Percentiles rank a stretch among this genome's conserved stretches.
Evolutionary conservation across 169 alveolate species (phyloP).

Genomic region (Eimeria maxima): DNA sequence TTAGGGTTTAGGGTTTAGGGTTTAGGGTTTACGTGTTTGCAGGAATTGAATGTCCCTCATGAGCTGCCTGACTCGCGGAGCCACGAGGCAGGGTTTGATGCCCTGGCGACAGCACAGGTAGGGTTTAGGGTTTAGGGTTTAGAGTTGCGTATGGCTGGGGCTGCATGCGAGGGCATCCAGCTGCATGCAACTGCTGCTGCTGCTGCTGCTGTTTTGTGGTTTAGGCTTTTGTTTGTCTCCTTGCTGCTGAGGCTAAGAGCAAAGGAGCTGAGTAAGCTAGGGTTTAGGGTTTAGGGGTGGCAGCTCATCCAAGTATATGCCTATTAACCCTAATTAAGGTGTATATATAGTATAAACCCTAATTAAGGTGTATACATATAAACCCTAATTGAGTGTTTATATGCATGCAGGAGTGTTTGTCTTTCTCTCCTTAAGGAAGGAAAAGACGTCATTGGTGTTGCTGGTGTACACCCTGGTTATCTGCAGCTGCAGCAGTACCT

Average conservation of each 20-base stretch:
- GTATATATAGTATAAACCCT: too few relatives aligned
- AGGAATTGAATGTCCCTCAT: constrained; percentile 66
- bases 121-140: background rate
- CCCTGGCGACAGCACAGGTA: constrained; percentile 88
- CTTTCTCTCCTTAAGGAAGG: background rate
- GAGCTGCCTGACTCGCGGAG: constrained; percentile 68
- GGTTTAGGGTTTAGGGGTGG: background rate
- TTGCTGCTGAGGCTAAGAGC: background rate
- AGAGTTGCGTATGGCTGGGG: too few relatives aligned
- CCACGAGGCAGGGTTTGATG: constrained; percentile 90
- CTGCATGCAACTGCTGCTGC: too few relatives aligned
- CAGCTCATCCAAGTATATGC: background rate
- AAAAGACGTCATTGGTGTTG: constrained; percentile 25
- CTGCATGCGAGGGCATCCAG: too few relatives aligned
- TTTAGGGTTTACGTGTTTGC: constrained; percentile 5
- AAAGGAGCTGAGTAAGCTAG: background rate
- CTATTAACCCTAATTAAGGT: background rate
- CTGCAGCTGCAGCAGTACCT: background rate
- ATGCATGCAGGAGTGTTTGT: background rate
- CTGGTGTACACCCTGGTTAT: constrained; percentile 40
- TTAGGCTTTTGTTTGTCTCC: constrained; percentile 9
- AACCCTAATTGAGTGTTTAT: background rate
- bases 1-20: background rate
- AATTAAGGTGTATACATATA: too few relatives aligned
- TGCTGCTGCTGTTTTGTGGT: background rate